Conservation (phyloP, 2,329 filamentous ascomycete genomes). For the Penicillium nordicum region DNA sequence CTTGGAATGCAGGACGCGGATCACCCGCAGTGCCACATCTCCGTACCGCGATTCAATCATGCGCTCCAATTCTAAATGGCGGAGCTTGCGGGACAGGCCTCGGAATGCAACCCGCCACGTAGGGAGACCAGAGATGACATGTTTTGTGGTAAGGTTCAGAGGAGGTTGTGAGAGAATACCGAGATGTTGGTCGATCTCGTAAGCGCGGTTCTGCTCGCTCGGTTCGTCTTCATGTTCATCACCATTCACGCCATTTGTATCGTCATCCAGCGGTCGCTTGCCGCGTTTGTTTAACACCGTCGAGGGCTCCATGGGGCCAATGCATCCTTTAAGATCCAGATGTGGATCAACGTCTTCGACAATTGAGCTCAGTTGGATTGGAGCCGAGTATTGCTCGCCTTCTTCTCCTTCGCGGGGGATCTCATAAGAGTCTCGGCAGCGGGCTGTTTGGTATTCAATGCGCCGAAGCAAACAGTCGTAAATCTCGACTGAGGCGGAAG, state of each 20-base stretch:
- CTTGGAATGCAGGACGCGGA: conserved; percentile 77
- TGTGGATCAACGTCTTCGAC: conserved; percentile 36
- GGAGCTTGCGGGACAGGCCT: conserved; percentile 66
- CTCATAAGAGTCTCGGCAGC: conserved; percentile 55
- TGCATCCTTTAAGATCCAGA: conserved; percentile 36
- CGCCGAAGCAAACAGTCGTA: conserved; percentile 71
- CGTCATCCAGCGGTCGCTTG: conserved; percentile 30
- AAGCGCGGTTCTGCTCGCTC: conserved; percentile 27
- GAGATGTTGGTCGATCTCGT: conserved; percentile 41
- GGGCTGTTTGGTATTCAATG: conserved; percentile 64
- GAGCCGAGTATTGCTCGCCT: conserved; percentile 37
- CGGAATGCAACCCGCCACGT: conserved; percentile 84
- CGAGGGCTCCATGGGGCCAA: conserved; percentile 33
- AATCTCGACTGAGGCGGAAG: conserved; percentile 70
- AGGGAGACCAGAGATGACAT: conserved; percentile 52
- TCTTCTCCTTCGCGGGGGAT: conserved; percentile 43
- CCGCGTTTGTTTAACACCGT: conserved; percentile 26
- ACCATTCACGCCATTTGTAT: conserved; percentile 28
- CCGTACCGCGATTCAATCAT: conserved; percentile 77
- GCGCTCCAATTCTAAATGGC: conserved; percentile 75
- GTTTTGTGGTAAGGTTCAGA: conserved; percentile 36
- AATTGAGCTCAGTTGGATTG: conserved; percentile 36
- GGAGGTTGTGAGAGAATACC: conserved; percentile 50
- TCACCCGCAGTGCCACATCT: conserved; percentile 72
- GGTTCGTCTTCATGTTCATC: conserved; percentile 49